phyloP scores from a whole-genome alignment of 371 early-diverging fungal genomes.

The Circinella minor region DNA sequence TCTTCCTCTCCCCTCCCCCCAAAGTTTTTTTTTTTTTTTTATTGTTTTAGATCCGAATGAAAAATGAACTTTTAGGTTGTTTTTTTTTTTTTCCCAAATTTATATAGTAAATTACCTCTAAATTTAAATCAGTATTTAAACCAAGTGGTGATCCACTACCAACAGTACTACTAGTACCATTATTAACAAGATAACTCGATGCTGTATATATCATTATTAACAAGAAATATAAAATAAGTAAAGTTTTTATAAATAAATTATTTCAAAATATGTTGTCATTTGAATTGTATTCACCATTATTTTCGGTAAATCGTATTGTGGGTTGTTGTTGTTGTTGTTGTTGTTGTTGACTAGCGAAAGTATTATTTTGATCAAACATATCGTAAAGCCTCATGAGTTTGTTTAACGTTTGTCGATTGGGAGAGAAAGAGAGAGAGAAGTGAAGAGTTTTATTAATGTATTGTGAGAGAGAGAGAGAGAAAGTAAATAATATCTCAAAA shows the following conservation, averaged over 20 bases:
- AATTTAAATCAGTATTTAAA: slow-evolving; percentile 12
- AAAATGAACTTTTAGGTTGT: too few species aligned
- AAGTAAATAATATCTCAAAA: neutral
- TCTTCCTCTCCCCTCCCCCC: too few species aligned
- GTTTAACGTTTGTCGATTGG: slow-evolving; percentile 3
- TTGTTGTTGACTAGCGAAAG: slow-evolving; percentile 15
- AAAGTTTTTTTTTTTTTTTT: too few species aligned
- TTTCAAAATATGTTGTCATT: neutral
- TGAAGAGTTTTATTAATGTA: too few species aligned
- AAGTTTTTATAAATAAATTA: neutral
- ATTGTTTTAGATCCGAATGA: too few species aligned
- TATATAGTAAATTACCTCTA: neutral
- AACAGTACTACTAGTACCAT: too few species aligned
- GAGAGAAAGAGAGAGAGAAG: too few species aligned
- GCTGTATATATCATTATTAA: neutral
- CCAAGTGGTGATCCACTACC: slow-evolving; percentile 11
- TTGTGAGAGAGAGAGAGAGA: too few species aligned
- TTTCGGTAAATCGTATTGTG: slow-evolving; percentile 3
- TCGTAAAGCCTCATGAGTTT: slow-evolving; percentile 15
- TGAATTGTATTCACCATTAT: neutral
- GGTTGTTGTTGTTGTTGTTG: slow-evolving; percentile 14
- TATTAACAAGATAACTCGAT: neutral
- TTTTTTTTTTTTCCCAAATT: too few species aligned
- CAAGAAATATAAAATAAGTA: neutral
- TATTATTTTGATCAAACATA: slow-evolving; percentile 19